These are phyloP conservation scores for Penicillium taxi DNA, from an alignment of 495 filamentous ascomycete genomes.

Conservation along the genomic window DNA sequence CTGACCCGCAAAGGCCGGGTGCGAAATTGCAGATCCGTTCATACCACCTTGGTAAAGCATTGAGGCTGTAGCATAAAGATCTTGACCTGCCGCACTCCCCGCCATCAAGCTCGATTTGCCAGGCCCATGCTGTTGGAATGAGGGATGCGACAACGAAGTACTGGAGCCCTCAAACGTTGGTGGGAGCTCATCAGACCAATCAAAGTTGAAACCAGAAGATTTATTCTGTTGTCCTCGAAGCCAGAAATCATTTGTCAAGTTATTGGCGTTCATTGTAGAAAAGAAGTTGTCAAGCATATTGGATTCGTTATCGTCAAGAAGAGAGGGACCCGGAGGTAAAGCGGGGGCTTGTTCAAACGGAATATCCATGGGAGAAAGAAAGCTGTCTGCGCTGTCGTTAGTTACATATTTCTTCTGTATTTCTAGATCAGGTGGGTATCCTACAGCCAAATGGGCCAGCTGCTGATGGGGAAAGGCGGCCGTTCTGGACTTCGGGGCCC, in stretches of 20 bases:
- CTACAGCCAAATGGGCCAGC: constrained; percentile 54
- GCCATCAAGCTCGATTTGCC: constrained; percentile 19
- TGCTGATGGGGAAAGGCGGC: constrained; percentile 25
- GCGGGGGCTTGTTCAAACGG: constrained; percentile 50
- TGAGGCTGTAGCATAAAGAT: constrained; percentile 46
- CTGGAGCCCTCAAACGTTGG: constrained; percentile 54
- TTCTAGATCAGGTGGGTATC: constrained; percentile 22
- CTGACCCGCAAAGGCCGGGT: constrained; percentile 24
- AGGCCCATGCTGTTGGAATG: constrained; percentile 21
- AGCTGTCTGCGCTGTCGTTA: constrained; percentile 26
- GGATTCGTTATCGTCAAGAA: constrained; percentile 54
- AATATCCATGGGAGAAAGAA: constrained; percentile 43
- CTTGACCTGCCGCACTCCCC: constrained; percentile 21
- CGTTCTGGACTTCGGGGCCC: constrained; percentile 22
- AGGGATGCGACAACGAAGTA: constrained; percentile 51
- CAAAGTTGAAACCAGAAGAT: constrained; percentile 38
- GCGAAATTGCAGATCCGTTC: constrained; percentile 21
- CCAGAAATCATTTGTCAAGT: constrained; percentile 46
- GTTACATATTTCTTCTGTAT: background rate
- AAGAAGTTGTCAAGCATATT: constrained; percentile 57
- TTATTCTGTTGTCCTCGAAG: constrained; percentile 35
- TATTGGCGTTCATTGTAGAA: constrained; percentile 48
- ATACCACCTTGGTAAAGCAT: constrained; percentile 38
- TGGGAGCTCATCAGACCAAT: constrained; percentile 50
- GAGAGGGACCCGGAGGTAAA: constrained; percentile 49